Percentiles rank a stretch among this genome's conserved stretches.
These are phyloP conservation scores for Fusarium acutatum DNA, from an alignment of 2,329 filamentous ascomycete genomes.

Conservation along the genomic window DNA sequence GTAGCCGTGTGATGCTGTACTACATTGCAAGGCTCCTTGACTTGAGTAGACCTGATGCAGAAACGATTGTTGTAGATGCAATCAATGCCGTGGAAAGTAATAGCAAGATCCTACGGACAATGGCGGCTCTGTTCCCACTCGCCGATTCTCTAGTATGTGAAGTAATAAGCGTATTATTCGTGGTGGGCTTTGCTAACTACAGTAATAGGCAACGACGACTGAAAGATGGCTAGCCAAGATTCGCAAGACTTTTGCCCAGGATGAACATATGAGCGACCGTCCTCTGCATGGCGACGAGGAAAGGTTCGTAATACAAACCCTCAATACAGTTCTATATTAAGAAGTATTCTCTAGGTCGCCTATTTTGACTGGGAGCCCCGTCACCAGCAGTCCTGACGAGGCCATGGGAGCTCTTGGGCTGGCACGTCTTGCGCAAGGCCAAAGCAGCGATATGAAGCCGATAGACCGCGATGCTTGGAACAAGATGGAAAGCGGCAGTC, in stretches of 20 bases:
- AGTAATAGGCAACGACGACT: constrained; percentile 47
- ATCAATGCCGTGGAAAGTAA: constrained; percentile 53
- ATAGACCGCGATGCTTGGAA: constrained; percentile 17
- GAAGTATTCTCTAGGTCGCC: constrained; percentile 16
- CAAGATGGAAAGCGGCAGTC: constrained; percentile 22
- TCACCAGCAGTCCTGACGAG: constrained; percentile 31
- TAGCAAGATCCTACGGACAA: constrained; percentile 47
- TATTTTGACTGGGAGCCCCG: constrained; percentile 27
- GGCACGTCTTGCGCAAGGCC: constrained; percentile 35
- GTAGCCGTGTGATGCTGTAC: constrained; percentile 58
- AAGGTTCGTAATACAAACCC: constrained; percentile 2
- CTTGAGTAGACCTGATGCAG: constrained; percentile 46
- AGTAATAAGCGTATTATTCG: neutral
- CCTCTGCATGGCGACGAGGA: constrained; percentile 28
- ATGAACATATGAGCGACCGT: constrained; percentile 41
- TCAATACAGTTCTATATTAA: neutral
- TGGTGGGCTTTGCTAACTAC: neutral
- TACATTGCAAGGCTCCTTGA: constrained; percentile 56
- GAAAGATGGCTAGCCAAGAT: constrained; percentile 52
- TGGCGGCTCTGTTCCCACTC: constrained; percentile 51
- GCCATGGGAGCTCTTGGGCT: constrained; percentile 35
- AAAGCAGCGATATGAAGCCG: constrained; percentile 32
- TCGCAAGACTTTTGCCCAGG: constrained; percentile 43
- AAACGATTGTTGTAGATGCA: constrained; percentile 49
- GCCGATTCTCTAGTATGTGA: constrained; percentile 50